These are phyloP conservation scores for Nicotiana benthamiana DNA, from an alignment of 257 asterid species.

Conservation along the genomic window DNA sequence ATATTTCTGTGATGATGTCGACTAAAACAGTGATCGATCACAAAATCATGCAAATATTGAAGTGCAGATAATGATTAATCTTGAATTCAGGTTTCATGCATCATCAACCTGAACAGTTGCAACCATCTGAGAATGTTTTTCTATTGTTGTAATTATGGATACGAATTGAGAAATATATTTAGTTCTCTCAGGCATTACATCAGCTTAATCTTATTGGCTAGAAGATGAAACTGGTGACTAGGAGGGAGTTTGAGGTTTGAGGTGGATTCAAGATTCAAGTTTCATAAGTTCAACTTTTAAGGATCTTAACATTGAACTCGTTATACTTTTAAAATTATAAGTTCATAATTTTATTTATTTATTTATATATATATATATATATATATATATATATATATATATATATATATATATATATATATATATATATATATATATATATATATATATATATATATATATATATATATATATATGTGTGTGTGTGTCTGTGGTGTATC, in stretches of 20 bases:
- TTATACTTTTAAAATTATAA: not conserved
- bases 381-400: too few relatives aligned
- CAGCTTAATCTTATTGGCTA: not conserved
- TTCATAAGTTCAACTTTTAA: not conserved
- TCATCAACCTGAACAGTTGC: slow-evolving; percentile 1
- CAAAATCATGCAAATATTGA: not conserved
- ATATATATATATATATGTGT: too few relatives aligned
- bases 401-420: too few relatives aligned
- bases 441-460: not conserved
- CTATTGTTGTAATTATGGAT: not conserved
- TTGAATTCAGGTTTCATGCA: not conserved
- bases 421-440: too few relatives aligned
- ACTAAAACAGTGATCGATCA: not conserved
- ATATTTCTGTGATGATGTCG: not conserved
- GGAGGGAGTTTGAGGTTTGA: not conserved
- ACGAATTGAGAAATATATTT: not conserved
- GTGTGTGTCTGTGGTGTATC: too few relatives aligned
- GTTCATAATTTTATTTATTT: too few relatives aligned
- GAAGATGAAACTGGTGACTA: not conserved
- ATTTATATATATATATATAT: too few relatives aligned
- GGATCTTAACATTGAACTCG: not conserved
- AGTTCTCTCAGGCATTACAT: not conserved
- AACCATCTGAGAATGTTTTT: not conserved
- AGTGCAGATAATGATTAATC: not conserved
- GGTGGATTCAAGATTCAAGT: not conserved